These are phyloP conservation scores for Metschnikowia cerradonensis DNA, from an alignment of 805 yeast genomes.

Conservation along the genomic window DNA sequence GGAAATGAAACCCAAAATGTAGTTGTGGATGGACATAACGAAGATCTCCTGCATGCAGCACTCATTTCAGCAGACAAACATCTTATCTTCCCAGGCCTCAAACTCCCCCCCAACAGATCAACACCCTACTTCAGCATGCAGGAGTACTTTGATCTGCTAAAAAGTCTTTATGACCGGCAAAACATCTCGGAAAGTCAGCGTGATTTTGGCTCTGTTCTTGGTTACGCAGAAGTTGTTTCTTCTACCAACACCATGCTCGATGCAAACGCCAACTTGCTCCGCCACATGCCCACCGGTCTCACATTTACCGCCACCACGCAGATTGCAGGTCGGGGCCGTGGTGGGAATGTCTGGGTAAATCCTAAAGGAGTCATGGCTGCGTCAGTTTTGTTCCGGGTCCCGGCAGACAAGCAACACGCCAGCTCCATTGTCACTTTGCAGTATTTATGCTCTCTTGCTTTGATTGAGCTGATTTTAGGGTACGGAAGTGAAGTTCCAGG, in stretches of 20 bases:
- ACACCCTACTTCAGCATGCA: conserved; percentile 74
- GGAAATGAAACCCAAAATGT: too few relatives aligned
- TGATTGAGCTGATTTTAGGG: conserved; percentile 67
- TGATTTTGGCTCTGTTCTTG: conserved; percentile 56
- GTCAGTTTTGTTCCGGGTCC: conserved; percentile 64
- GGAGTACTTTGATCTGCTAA: conserved; percentile 48
- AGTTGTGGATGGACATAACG: not conserved
- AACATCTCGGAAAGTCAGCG: conserved; percentile 21
- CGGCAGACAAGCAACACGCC: conserved; percentile 38
- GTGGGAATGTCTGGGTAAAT: conserved; percentile 92
- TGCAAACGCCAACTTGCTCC: conserved; percentile 57
- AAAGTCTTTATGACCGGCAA: conserved; percentile 24
- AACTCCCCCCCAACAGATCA: conserved; percentile 44
- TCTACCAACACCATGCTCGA: conserved; percentile 83
- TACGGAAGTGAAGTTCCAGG: conserved; percentile 44
- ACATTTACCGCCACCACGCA: conserved; percentile 75
- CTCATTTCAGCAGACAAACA: conserved; percentile 45
- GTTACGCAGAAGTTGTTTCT: conserved; percentile 86
- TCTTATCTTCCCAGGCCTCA: conserved; percentile 41
- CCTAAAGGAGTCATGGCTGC: conserved; percentile 89
- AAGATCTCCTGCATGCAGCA: conserved; percentile 10
- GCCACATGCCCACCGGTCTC: conserved; percentile 65
- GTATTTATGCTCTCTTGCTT: conserved; percentile 77
- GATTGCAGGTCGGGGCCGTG: conserved; percentile 89
- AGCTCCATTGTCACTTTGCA: conserved; percentile 78